phyloP scores from a whole-genome alignment of 2,329 filamentous ascomycete species.

The Pseudopyrenochaeta lycopersici region DNA sequence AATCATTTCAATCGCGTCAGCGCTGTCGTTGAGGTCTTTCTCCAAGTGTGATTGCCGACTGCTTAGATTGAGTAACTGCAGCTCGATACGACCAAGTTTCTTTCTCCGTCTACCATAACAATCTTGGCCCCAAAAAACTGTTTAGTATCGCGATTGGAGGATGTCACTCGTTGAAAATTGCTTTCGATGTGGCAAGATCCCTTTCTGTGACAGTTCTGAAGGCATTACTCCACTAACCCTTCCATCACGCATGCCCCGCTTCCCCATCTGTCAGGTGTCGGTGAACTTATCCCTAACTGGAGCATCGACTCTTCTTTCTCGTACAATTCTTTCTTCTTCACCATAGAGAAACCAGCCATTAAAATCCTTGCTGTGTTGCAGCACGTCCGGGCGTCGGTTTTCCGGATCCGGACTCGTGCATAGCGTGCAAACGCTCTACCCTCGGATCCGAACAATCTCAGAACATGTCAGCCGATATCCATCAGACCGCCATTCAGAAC shows the following conservation, averaged over 20 bases:
- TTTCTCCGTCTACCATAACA: too few relatives aligned
- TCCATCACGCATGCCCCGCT: neutral
- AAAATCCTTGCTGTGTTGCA: neutral
- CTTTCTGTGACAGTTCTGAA: neutral
- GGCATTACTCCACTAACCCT: neutral
- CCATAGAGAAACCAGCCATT: neutral
- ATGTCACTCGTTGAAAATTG: too few relatives aligned
- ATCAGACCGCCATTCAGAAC: conserved; percentile 13
- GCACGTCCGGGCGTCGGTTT: neutral
- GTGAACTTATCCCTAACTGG: neutral
- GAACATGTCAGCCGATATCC: conserved; percentile 25
- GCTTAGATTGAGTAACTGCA: too few relatives aligned
- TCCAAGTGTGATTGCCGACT: too few relatives aligned
- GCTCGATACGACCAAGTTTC: too few relatives aligned
- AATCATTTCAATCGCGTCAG: too few relatives aligned
- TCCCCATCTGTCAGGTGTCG: neutral
- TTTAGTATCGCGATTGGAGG: too few relatives aligned
- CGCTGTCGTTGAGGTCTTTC: too few relatives aligned
- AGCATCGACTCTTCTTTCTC: neutral
- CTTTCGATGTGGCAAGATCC: too few relatives aligned
- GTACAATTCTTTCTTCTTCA: neutral
- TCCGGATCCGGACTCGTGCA: neutral
- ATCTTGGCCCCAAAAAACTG: too few relatives aligned
- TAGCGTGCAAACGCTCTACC: conserved; percentile 3
- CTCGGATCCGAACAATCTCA: conserved; percentile 11